Evolutionary conservation across 306 rosid species (phyloP), one percentile per base, ranked within the genome.

Genomic region (Prunus mume): DNA sequence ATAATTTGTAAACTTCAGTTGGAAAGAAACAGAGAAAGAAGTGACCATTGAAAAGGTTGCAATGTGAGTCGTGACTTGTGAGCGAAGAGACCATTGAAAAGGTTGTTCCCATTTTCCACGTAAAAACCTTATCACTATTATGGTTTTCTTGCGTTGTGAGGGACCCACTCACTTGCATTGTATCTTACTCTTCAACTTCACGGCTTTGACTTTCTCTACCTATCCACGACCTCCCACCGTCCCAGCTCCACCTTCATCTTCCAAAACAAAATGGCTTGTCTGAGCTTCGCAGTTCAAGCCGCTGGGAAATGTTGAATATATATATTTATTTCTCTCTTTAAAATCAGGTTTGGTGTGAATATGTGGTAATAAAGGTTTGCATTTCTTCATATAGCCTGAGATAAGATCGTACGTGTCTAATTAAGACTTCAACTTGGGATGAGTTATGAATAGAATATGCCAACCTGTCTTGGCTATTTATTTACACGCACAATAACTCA

Each of bases 161-260:
- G 30, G 4, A 11, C 28, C 12, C 12, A 14, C 10, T 8, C 52
- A 20, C 2, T 9, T 41, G 76, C 41, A 57, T 9, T 15, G 68
- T 41, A 41, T 56, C 55, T 32, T 54, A 2, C 18, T 38, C 76
- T 25, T 57, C 25, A 9, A 9, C 76, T 56, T 10, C 76, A 57
- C 67, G 41, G 25, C 12, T 57, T 57, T 72, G 77, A 73, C 77
- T 73, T 24, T 41, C 2, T 13, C 65, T 41, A 19, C 20, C 32
- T 0, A 30, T 56, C 65, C 76, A 22, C 11, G 10, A 56, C 14
- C 6, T 55, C 67, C 67, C 22, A 24, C 51, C 51, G 51, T 46
- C 43, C 43, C 43, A 38, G 9, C 43, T 38, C 2, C 43, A 11
- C 62, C 74, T 70, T 70, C 54, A 2, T 22, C 52, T 38, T 20